These are phyloP conservation scores for Gorgonomyces haynaldii DNA, from an alignment of 192 early-diverging fungal genomes.

Conservation along the genomic window DNA sequence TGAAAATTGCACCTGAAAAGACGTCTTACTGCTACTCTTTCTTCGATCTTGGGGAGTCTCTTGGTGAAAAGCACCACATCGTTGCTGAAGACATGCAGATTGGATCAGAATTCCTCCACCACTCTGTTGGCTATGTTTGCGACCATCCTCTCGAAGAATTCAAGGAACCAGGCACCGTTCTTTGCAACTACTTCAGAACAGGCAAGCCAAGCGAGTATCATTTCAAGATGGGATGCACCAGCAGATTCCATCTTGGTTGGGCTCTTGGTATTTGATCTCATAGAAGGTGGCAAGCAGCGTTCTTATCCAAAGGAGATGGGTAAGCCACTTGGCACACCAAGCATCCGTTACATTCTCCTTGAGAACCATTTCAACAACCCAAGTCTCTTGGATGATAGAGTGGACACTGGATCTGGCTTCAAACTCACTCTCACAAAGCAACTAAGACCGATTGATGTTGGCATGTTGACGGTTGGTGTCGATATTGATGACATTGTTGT, in stretches of 20 bases:
- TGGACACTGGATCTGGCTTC: slow-evolving; percentile 3
- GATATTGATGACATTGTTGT: neutral
- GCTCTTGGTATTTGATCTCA: no score
- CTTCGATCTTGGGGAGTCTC: neutral
- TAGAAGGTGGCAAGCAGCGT: neutral
- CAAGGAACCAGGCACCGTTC: neutral
- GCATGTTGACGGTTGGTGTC: slow-evolving; percentile 2
- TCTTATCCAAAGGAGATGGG: neutral
- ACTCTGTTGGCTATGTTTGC: slow-evolving; percentile 7
- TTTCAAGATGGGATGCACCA: neutral
- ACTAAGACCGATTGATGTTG: slow-evolving; percentile 8
- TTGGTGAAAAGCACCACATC: slow-evolving; percentile 6
- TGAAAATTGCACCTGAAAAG: neutral
- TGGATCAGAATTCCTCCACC: slow-evolving; percentile 1
- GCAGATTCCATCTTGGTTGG: slow-evolving; percentile 1
- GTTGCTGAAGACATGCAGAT: neutral
- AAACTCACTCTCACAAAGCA: slow-evolving; percentile 1
- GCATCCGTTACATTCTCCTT: neutral
- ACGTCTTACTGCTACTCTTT: slow-evolving; percentile 7
- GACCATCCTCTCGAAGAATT: slow-evolving; percentile 3
- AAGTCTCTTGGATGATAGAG: neutral
- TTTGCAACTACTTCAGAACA: slow-evolving; percentile 4
- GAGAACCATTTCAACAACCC: slow-evolving; percentile 8
- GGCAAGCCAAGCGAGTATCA: neutral
- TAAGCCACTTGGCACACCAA: slow-evolving; percentile 1